phyloP scores from a whole-genome alignment of 2,329 filamentous ascomycete species.

The Ploettnerulaceae sp. region DNA sequence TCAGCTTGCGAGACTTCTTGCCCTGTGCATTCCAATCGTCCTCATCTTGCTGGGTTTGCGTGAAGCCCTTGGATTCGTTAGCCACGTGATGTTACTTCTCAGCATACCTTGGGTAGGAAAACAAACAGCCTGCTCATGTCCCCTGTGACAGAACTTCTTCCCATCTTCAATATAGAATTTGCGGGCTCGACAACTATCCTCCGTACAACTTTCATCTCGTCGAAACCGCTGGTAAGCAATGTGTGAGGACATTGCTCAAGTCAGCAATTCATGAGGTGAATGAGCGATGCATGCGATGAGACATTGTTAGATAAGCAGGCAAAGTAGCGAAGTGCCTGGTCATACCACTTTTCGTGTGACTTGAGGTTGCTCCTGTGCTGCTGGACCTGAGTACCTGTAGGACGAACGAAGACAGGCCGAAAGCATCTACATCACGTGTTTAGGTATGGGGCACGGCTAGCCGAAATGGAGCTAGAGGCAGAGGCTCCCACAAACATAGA shows the following conservation, averaged over 20 bases:
- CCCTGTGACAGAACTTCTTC: slow-evolving; percentile 59
- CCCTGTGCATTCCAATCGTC: slow-evolving; percentile 64
- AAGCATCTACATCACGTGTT: too few species aligned
- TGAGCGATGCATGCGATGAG: too few species aligned
- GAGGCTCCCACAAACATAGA: too few species aligned
- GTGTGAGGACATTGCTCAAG: slow-evolving; percentile 27
- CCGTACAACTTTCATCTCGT: slow-evolving; percentile 45
- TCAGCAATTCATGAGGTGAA: background rate
- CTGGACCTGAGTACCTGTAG: too few species aligned
- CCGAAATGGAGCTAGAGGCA: too few species aligned
- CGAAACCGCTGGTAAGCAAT: slow-evolving; percentile 36
- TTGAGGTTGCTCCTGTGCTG: too few species aligned
- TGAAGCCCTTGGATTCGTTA: slow-evolving; percentile 30
- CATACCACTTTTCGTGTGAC: too few species aligned
- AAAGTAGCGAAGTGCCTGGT: too few species aligned
- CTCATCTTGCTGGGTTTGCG: slow-evolving; percentile 53
- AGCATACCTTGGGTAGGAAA: background rate
- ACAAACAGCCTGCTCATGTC: slow-evolving; percentile 58
- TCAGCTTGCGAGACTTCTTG: slow-evolving; percentile 49
- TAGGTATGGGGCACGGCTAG: too few species aligned
- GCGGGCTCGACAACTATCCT: slow-evolving; percentile 56
- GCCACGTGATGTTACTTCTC: slow-evolving; percentile 1
- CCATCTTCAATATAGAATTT: slow-evolving; percentile 58
- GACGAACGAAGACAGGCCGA: too few species aligned
- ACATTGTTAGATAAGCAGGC: too few species aligned